Evolutionary conservation across 129 eudicot genomes (phyloP).

Genomic region (Rutidosis leptorrhynchoides): DNA sequence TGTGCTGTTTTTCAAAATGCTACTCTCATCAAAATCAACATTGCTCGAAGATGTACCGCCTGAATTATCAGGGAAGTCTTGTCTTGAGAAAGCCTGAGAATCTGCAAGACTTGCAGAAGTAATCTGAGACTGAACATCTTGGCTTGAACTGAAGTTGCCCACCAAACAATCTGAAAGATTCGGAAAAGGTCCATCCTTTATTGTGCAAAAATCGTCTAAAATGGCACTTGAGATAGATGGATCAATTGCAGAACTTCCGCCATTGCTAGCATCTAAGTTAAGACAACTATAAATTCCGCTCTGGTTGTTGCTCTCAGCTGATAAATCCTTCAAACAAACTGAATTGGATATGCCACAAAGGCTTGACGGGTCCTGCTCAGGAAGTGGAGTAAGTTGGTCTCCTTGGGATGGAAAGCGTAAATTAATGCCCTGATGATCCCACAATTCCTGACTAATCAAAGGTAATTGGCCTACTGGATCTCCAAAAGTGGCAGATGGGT

Average conservation of each 20-base stretch:
- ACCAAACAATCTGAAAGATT: slow-evolving; percentile 74
- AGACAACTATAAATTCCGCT: slow-evolving; percentile 66
- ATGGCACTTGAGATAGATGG: slow-evolving; percentile 68
- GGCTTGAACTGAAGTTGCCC: slow-evolving; percentile 69
- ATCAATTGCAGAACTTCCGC: slow-evolving; percentile 71
- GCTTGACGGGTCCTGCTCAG: too few relatives aligned
- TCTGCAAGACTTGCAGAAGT: slow-evolving; percentile 82
- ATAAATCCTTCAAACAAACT: slow-evolving; percentile 56
- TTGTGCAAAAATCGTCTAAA: slow-evolving; percentile 61
- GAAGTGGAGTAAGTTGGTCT: too few relatives aligned
- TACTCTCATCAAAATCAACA: slow-evolving; percentile 72
- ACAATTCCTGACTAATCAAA: too few relatives aligned
- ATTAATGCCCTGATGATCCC: too few relatives aligned
- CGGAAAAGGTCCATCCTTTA: slow-evolving; percentile 61
- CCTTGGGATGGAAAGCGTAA: too few relatives aligned
- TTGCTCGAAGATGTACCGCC: slow-evolving; percentile 98
- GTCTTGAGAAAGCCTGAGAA: slow-evolving; percentile 81
- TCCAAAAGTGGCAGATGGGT: too few relatives aligned
- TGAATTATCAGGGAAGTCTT: slow-evolving; percentile 76
- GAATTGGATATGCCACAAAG: too few relatives aligned
- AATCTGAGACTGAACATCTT: slow-evolving; percentile 93
- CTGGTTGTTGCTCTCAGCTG: slow-evolving; percentile 53
- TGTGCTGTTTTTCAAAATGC: slow-evolving; percentile 59
- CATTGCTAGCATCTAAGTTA: slow-evolving; percentile 62
- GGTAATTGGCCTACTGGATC: too few relatives aligned